Conservation (phyloP, 768 basidiomycete species). For the Flagelloscypha sp. region DNA sequence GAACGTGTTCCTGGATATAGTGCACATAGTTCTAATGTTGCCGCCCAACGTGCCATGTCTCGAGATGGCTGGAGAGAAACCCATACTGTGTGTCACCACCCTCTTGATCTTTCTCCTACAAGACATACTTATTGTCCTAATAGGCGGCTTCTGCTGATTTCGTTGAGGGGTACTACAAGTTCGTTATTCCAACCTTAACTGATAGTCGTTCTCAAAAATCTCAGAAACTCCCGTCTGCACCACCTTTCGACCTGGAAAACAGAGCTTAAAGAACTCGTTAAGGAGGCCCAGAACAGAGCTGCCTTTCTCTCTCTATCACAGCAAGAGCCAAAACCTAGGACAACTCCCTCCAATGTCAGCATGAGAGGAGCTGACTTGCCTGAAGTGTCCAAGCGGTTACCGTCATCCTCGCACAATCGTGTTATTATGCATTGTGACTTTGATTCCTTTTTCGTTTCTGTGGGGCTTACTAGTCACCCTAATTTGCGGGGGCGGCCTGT, state of each 20-base stretch:
- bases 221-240: slow-evolving; percentile 92
- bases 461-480: slow-evolving; percentile 73
- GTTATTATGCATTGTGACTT: slow-evolving; percentile 93
- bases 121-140: too few species aligned
- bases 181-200: too few species aligned
- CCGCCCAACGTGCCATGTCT: slow-evolving; percentile 73
- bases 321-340: too few species aligned
- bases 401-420: too few species aligned
- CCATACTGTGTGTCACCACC: too few species aligned
- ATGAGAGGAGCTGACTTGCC: slow-evolving; percentile 46
- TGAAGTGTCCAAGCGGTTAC: too few species aligned
- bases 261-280: slow-evolving; percentile 73
- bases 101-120: too few species aligned
- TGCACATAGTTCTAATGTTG: slow-evolving; percentile 54
- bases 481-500: slow-evolving; percentile 81
- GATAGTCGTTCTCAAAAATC: too few species aligned
- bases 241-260: slow-evolving; percentile 89
- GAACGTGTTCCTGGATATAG: slow-evolving; percentile 53
- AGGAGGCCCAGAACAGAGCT: slow-evolving; percentile 67
- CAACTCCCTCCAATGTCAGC: slow-evolving; percentile 29
- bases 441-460: slow-evolving; percentile 95
- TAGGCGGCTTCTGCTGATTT: slow-evolving; percentile 77
- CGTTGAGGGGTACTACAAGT: slow-evolving; percentile 73
- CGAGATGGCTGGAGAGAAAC: slow-evolving; percentile 79
- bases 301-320: too few species aligned